Base-by-base conservation (phyloP, 106 monocot species). In the Platanthera guangdongensis region DNA sequence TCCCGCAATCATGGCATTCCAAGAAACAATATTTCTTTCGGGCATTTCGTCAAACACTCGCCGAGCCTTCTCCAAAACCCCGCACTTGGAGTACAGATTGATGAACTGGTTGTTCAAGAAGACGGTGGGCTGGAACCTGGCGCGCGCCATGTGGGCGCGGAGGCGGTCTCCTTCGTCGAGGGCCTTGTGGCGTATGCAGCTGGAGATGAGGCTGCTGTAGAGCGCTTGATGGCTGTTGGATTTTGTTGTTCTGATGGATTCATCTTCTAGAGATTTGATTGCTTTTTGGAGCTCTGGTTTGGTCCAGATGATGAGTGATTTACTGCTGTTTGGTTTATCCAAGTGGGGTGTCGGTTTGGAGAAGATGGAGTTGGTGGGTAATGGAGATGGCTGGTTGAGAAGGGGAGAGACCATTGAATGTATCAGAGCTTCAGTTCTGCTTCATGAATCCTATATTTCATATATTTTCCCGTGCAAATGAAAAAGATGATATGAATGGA, bases 51-150 rank as follows among this genome's bases (percentile, higher is more conserved):
- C 78, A 67, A 90, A 87, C 21, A 83, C 9, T 6, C 13, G 71
- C 55, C 75, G 74, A 0, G 87, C 87, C 2, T 76, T 54, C 12
- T 52, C 83, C 78, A 79, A 19, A 55, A 78, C 75, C 25, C 85
- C 81, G 21, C 67, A 9, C 2, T 77, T 54, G 1, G 76, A 32
- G 68, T 79, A 87, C 11, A 87, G 71, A 19, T 87, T 87, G 65
- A 87, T 75, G 76, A 84, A 87, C 72, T 83, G 87, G 81, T 84
- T 87, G 45, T 83, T 52, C 52, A 87, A 49, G 83, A 83, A 87
- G 75, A 83, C 15, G n/a, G 57, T 81, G 4, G 83, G 75, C 52
- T 75, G 25, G 51, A 53, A 72, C 8, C 80, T 81, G 25, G 49
- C 63, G n/a, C 74, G 70, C 4, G 18, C 39, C 30, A 87, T 46